Conservation (phyloP, 1,284 basidiomycete genomes). For the Ganoderma leucocontextum region DNA sequence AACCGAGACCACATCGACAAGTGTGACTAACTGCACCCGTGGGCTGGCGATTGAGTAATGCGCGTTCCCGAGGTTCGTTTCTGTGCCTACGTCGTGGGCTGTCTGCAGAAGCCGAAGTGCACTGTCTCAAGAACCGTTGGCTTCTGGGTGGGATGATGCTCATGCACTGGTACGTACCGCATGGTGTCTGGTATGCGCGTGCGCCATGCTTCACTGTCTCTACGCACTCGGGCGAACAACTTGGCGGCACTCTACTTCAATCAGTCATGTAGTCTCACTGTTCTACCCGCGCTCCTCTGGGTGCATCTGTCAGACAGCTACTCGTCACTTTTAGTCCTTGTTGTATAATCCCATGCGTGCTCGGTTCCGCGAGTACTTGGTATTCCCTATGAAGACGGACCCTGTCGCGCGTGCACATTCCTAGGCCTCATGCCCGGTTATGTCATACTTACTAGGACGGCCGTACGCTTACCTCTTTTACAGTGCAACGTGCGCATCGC, state of each 20-base stretch:
- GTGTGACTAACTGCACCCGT: neutral
- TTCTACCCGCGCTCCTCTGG: neutral
- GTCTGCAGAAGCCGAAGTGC: slow-evolving; percentile 1
- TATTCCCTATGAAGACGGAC: neutral
- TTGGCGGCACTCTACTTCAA: neutral
- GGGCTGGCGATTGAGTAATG: neutral
- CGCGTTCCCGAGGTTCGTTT: neutral
- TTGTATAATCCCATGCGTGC: neutral
- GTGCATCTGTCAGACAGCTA: neutral
- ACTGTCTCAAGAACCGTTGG: neutral
- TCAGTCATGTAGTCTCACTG: neutral
- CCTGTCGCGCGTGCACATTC: neutral
- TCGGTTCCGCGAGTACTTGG: neutral
- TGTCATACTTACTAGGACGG: neutral
- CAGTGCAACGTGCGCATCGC: slow-evolving; percentile 2
- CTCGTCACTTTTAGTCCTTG: neutral
- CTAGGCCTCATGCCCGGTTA: neutral
- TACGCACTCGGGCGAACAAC: neutral
- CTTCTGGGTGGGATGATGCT: neutral
- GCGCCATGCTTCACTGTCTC: neutral
- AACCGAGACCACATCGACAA: neutral
- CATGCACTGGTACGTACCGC: neutral
- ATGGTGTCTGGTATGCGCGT: neutral
- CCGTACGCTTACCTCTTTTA: slow-evolving; percentile 2
- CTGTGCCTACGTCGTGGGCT: neutral